These are phyloP conservation scores for Starmerella floris DNA, from an alignment of 805 yeast genomes.

Conservation along the genomic window DNA sequence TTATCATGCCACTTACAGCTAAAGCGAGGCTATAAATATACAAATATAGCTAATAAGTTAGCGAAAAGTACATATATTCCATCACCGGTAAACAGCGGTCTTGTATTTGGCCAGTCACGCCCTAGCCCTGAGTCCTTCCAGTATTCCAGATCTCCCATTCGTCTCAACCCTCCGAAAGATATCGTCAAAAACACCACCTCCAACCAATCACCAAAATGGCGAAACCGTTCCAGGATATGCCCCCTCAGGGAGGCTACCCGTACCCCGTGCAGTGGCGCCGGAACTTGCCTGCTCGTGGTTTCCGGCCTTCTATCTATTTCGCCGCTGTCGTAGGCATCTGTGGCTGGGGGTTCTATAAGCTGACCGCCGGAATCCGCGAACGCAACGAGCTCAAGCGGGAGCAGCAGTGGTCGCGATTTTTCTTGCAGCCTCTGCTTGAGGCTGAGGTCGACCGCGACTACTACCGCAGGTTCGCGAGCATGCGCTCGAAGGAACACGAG, in stretches of 20 bases:
- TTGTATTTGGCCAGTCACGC: too few species aligned
- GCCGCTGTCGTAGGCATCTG: conserved; percentile 50
- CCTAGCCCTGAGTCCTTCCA: too few species aligned
- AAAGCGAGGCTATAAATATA: too few species aligned
- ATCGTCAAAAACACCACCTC: neutral
- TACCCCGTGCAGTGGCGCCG: conserved; percentile 83
- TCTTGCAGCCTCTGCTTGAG: conserved; percentile 55
- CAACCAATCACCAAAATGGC: conserved; percentile 1
- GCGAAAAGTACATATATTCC: too few species aligned
- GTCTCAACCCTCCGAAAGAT: neutral
- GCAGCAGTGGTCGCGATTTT: conserved; percentile 61
- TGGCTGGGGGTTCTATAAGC: conserved; percentile 58
- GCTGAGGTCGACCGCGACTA: conserved; percentile 74
- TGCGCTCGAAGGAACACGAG: conserved; percentile 55
- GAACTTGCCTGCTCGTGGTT: conserved; percentile 73
- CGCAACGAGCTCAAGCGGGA: conserved; percentile 61
- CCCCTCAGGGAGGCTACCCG: conserved; percentile 68
- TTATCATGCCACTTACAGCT: too few species aligned
- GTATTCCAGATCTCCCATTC: neutral
- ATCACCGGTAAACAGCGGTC: too few species aligned
- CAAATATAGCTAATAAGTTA: too few species aligned
- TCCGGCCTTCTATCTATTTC: conserved; percentile 61
- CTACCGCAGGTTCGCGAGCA: conserved; percentile 56
- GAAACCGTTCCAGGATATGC: conserved; percentile 50
- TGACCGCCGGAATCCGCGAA: conserved; percentile 57